Evolutionary conservation across 2,329 filamentous ascomycete genomes (phyloP).

Genomic region (Cercospora berteroae): DNA sequence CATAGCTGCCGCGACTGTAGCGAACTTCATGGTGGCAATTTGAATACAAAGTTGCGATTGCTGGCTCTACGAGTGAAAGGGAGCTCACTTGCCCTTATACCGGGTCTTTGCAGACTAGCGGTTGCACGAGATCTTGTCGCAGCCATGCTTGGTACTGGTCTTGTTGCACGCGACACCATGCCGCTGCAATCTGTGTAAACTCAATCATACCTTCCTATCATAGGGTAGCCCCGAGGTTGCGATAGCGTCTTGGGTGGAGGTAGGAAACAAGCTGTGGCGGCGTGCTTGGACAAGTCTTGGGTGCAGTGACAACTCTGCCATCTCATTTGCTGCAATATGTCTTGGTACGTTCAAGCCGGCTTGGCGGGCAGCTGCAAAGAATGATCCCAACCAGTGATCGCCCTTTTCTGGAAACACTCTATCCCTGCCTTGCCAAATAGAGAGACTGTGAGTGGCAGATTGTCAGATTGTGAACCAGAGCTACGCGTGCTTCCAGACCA

Average conservation of each 20-base stretch:
- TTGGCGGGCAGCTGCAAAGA: conserved; percentile 6
- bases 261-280: not conserved
- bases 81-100: conserved; percentile 9
- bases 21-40: conserved; percentile 22
- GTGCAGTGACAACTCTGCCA: not conserved
- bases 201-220: conserved; percentile 22
- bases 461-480: not conserved
- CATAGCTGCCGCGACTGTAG: conserved; percentile 18
- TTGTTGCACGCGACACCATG: conserved; percentile 10
- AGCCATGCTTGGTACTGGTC: conserved; percentile 4
- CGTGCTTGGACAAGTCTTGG: conserved; percentile 8
- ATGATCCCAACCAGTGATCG: not conserved
- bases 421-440: not conserved
- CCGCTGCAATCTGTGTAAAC: not conserved
- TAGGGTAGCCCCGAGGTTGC: conserved; percentile 9
- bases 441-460: not conserved
- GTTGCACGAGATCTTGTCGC: not conserved
- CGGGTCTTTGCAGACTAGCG: not conserved
- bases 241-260: not conserved
- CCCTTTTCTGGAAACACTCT: not conserved
- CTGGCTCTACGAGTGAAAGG: not conserved
- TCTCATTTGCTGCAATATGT: conserved; percentile 4
- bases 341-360: conserved; percentile 9
- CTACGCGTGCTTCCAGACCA: not conserved
- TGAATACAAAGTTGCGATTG: not conserved